Evolutionary conservation across 1,139 yeast genomes (phyloP), one percentile per base, ranked within the genome.

Genomic region (Geotrichum phurueaensis): DNA sequence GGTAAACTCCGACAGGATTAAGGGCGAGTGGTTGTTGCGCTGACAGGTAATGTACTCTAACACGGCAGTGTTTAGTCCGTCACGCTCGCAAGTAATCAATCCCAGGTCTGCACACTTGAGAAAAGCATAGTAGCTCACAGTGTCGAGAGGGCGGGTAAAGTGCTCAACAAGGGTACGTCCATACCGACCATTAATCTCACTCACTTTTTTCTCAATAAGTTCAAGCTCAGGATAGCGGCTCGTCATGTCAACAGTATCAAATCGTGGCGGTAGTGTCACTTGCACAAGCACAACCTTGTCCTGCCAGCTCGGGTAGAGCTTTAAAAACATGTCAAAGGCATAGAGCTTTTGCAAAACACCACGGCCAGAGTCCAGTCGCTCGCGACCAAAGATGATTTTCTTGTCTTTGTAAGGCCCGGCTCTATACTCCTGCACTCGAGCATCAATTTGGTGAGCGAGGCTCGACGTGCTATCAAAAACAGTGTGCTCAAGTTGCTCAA

Each of bases 321-420:
- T 89, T 66, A 94, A 78, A 67, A 94, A 89, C 76, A 84, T 82
- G 71, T 91, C 97, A 75, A 90, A 88, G 0, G 97, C 97, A 70
- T 91, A 96, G 54, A 92, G 79, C 73, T 92, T 92, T 70, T 92
- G 98, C 1, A 97, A 96, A 2, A 94, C 97, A 60, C 98, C 97
- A 70, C 94, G 90, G 68, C 94, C 92, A 70, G 90, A 89, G 71
- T 92, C 99, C 66, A 92, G 78, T 70, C 98, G 81, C 75, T 92
- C 99, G 53, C 95, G 96, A 56, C 99, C 99, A 51, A 94, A 96
- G 66, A 94, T 91, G 60, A 94, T 82, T 71, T 86, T 87, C 71
- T 88, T 85, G 66, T 83, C 89, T 23, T 81, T 81, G 71, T 90
- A 90, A 47, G 89, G 77, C 57, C 83, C 51, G 15, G 20, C 83